These are phyloP conservation scores for Nyssa sinensis DNA, from an alignment of 148 eudicot species.

Conservation along the genomic window DNA sequence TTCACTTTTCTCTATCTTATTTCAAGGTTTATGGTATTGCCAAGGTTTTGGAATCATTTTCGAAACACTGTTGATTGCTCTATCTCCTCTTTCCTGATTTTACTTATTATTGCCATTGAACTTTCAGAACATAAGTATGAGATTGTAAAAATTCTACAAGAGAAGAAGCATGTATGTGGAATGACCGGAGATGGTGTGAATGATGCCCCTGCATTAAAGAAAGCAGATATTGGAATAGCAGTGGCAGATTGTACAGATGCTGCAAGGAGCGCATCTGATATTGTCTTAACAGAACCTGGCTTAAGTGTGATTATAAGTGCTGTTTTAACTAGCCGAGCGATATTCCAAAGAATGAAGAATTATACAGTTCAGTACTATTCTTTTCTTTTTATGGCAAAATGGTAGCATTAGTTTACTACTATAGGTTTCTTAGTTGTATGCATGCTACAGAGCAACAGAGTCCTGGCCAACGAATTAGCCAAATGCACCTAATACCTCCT, in stretches of 20 bases:
- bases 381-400: background rate
- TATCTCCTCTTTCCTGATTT: constrained; percentile 11
- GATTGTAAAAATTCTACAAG: constrained; percentile 66
- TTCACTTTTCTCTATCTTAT: background rate
- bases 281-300: constrained; percentile 77
- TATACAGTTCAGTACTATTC: constrained; percentile 44
- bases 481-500: background rate
- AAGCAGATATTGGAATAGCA: constrained; percentile 79
- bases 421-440: background rate
- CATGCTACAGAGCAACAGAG: background rate
- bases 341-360: constrained; percentile 76
- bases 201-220: constrained; percentile 75
- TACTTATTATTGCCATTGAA: constrained; percentile 5
- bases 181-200: constrained; percentile 82
- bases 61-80: background rate
- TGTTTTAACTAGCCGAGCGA: constrained; percentile 73
- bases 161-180: constrained; percentile 64
- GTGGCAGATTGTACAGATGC: constrained; percentile 77
- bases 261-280: constrained; percentile 71
- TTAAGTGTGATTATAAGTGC: constrained; percentile 69
- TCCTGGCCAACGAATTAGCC: background rate
- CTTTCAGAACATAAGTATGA: constrained; percentile 64
- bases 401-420: constrained; percentile 1
- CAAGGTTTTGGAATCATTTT: background rate
- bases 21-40: background rate